Evolutionary conservation across 1,284 basidiomycete species (phyloP).

Genomic region (Leccinum angustisporum): DNA sequence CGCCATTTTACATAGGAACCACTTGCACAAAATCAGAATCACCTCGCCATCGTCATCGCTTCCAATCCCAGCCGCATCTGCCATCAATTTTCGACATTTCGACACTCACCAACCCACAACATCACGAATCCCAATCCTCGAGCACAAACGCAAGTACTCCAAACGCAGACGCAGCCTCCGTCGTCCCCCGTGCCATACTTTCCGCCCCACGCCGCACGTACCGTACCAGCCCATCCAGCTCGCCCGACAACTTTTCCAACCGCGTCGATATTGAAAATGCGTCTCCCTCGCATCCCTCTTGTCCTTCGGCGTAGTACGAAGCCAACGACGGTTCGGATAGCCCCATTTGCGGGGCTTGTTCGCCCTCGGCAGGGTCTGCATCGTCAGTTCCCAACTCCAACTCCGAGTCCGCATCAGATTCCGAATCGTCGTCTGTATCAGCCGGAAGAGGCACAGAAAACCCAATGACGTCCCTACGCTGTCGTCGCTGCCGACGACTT

Average conservation of each 20-base stretch:
- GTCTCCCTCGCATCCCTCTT: conserved; percentile 28
- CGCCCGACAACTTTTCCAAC: conserved; percentile 62
- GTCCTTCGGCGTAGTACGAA: not conserved
- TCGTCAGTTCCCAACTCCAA: conserved; percentile 32
- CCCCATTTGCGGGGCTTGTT: conserved; percentile 24
- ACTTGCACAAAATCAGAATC: not conserved
- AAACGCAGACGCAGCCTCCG: conserved; percentile 62
- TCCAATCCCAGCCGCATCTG: too few relatives aligned
- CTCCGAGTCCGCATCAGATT: conserved; percentile 48
- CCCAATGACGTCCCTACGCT: conserved; percentile 58
- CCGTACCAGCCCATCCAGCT: conserved; percentile 69
- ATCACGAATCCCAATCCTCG: conserved; percentile 72
- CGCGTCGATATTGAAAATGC: conserved; percentile 36
- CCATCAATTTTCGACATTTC: not conserved
- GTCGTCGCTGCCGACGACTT: conserved; percentile 53
- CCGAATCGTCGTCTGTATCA: conserved; percentile 44
- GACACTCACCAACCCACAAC: not conserved
- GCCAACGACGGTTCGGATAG: conserved; percentile 38
- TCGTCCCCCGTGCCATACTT: conserved; percentile 52
- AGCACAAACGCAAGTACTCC: conserved; percentile 73
- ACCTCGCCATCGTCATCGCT: not conserved
- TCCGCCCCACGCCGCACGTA: conserved; percentile 68
- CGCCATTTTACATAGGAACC: not conserved
- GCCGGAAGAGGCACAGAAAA: conserved; percentile 45
- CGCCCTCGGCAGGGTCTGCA: not conserved